phyloP scores from a whole-genome alignment of 1,139 yeast species.

The Petasospora rhodanensis region DNA sequence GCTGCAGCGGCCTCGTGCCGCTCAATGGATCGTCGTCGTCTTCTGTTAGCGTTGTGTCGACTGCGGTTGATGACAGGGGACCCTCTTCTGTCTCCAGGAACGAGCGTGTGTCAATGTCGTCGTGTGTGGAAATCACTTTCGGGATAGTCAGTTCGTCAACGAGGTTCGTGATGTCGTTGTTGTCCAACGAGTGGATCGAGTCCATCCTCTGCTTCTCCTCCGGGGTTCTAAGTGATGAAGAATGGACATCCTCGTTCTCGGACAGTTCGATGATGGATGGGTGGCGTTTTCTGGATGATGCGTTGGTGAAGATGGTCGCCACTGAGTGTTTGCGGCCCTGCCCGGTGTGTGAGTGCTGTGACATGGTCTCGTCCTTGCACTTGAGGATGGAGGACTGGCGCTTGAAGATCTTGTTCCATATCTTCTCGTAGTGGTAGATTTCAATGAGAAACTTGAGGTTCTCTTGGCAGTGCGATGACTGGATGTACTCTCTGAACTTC shows the following conservation, averaged over 20 bases:
- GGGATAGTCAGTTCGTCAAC: slow-evolving; percentile 16
- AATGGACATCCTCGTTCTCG: slow-evolving; percentile 6
- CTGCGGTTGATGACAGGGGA: slow-evolving; percentile 4
- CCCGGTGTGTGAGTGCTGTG: slow-evolving; percentile 4
- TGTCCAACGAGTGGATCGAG: slow-evolving; percentile 13
- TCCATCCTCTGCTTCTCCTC: slow-evolving; percentile 8
- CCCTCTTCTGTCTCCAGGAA: slow-evolving; percentile 18
- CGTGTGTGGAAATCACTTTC: slow-evolving; percentile 15
- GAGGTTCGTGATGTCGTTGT: slow-evolving; percentile 11
- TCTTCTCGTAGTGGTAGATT: slow-evolving; percentile 40
- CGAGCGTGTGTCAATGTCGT: slow-evolving; percentile 23
- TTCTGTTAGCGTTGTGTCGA: not conserved
- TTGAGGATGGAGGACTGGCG: slow-evolving; percentile 28
- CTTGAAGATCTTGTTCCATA: slow-evolving; percentile 29
- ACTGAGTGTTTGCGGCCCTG: slow-evolving; percentile 18
- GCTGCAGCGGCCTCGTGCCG: slow-evolving; percentile 1
- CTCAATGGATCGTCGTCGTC: slow-evolving; percentile 1
- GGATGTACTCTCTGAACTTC: slow-evolving; percentile 22
- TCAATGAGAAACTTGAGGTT: slow-evolving; percentile 43
- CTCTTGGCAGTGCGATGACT: slow-evolving; percentile 39
- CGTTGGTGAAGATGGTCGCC: slow-evolving; percentile 18
- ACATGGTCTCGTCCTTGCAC: slow-evolving; percentile 24
- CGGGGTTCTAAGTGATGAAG: too few relatives aligned
- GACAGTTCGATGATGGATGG: slow-evolving; percentile 20
- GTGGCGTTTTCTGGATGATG: slow-evolving; percentile 16